phyloP scores from a whole-genome alignment of 169 alveolate species.

The Plasmodium reichenowi region DNA sequence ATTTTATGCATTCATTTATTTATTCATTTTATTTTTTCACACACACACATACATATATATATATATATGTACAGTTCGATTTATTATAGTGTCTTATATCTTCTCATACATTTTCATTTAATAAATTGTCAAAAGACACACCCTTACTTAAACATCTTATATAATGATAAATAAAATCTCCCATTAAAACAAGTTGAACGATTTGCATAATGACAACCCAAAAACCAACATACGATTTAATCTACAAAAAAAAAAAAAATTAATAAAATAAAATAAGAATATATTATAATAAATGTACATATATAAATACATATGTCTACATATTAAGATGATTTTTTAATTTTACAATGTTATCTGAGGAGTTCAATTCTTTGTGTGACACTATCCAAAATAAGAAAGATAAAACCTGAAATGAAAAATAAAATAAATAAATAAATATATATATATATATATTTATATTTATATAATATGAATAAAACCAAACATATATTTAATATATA shows the following conservation, averaged over 20 bases:
- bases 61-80: too few species aligned
- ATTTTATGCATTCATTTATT: too few species aligned
- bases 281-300: background rate
- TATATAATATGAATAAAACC: background rate
- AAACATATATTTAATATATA: too few species aligned
- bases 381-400: slow-evolving; percentile 94
- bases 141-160: slow-evolving; percentile 90
- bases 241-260: slow-evolving; percentile 62
- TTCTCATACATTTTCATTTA: slow-evolving; percentile 88
- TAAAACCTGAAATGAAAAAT: slow-evolving; percentile 75
- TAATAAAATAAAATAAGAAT: slow-evolving; percentile 15
- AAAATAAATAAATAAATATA: background rate
- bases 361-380: slow-evolving; percentile 90
- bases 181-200: slow-evolving; percentile 91
- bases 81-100: too few species aligned
- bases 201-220: slow-evolving; percentile 91
- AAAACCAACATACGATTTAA: slow-evolving; percentile 91
- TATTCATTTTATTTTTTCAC: too few species aligned
- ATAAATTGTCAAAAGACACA: slow-evolving; percentile 87
- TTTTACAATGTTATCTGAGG: slow-evolving; percentile 81
- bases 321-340: background rate
- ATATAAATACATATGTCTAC: slow-evolving; percentile 5
- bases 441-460: background rate
- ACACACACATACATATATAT: too few species aligned
- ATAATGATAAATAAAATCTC: slow-evolving; percentile 92